A percentile compares a stretch with the other conserved stretches of the same genome.
Conservation (phyloP, 176 grass and related monocot genomes). For the Phoenix roebelenii region DNA sequence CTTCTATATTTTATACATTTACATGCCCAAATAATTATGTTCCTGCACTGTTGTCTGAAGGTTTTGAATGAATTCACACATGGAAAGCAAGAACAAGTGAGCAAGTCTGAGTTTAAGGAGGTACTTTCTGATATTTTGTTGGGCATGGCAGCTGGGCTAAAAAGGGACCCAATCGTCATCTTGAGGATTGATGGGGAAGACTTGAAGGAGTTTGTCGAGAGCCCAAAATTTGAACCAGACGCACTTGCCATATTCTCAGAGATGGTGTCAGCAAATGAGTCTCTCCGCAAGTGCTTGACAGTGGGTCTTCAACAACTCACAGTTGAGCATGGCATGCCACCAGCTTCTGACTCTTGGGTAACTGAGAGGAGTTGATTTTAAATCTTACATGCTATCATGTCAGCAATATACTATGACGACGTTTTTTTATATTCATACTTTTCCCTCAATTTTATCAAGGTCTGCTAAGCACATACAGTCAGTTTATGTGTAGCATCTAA, state of each 20-base stretch:
- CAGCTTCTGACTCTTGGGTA: conserved; percentile 70
- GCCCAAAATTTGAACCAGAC: conserved; percentile 39
- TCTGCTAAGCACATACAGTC: no score
- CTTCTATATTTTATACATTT: neutral
- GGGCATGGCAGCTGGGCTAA: conserved; percentile 88
- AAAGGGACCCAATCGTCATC: conserved; percentile 83
- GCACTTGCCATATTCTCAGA: conserved; percentile 42
- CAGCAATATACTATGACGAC: no score
- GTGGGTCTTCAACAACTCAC: conserved; percentile 43
- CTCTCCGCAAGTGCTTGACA: conserved; percentile 41
- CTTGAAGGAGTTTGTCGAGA: conserved; percentile 53
- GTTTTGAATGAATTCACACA: conserved; percentile 65
- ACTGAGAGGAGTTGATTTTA: conserved; percentile 1
- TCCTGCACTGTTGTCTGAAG: conserved; percentile 22
- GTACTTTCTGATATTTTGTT: conserved; percentile 56
- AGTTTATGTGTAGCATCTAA: no score
- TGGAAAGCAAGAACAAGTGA: conserved; percentile 60
- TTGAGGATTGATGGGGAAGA: conserved; percentile 89
- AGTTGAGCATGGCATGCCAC: conserved; percentile 77
- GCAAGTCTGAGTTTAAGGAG: conserved; percentile 62
- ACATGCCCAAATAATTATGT: neutral
- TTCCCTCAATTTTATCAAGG: no score
- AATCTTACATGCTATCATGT: neutral
- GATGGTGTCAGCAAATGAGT: conserved; percentile 16
- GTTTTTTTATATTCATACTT: no score